Evolutionary conservation across 345 rosid genomes (phyloP).

Genomic region (Lepidium aucheri): DNA sequence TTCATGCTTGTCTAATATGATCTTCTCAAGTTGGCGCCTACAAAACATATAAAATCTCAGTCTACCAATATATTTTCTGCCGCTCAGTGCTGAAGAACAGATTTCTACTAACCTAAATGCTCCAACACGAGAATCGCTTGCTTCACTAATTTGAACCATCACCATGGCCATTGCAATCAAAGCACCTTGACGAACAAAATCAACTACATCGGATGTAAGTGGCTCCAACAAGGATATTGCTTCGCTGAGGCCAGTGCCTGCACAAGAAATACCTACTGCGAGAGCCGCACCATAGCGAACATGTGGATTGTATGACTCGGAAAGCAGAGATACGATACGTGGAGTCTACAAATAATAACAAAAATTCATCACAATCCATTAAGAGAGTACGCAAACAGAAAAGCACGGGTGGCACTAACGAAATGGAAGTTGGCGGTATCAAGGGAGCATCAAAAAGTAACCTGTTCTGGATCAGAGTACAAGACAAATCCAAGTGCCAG

Average conservation of each 20-base stretch:
- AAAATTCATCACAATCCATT: slow-evolving; percentile 4
- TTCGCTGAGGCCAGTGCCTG: slow-evolving; percentile 97
- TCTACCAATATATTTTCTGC: neutral
- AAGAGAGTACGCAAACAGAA: neutral
- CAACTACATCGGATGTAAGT: slow-evolving; percentile 92
- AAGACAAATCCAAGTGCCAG: slow-evolving; percentile 98
- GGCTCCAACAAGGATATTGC: slow-evolving; percentile 99
- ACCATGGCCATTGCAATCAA: slow-evolving; percentile 99
- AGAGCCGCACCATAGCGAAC: slow-evolving; percentile 99
- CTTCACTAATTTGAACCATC: slow-evolving; percentile 93
- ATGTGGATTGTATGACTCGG: slow-evolving; percentile 98
- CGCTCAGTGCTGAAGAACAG: neutral
- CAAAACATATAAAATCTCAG: neutral
- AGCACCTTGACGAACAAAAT: slow-evolving; percentile 99
- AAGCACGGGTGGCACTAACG: neutral
- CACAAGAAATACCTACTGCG: slow-evolving; percentile 99
- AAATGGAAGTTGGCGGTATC: neutral
- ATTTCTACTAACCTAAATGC: slow-evolving; percentile 59
- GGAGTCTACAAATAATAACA: slow-evolving; percentile 64
- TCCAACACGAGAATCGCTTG: slow-evolving; percentile 96
- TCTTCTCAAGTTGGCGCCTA: slow-evolving; percentile 93
- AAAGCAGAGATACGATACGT: slow-evolving; percentile 86
- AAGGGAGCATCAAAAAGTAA: slow-evolving; percentile 13
- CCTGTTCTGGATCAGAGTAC: slow-evolving; percentile 99
- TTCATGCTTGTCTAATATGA: slow-evolving; percentile 91